Evolutionary conservation across 2,329 filamentous ascomycete genomes (phyloP), one percentile per base, ranked within the genome.

Genomic region (Curvularia lunata): DNA sequence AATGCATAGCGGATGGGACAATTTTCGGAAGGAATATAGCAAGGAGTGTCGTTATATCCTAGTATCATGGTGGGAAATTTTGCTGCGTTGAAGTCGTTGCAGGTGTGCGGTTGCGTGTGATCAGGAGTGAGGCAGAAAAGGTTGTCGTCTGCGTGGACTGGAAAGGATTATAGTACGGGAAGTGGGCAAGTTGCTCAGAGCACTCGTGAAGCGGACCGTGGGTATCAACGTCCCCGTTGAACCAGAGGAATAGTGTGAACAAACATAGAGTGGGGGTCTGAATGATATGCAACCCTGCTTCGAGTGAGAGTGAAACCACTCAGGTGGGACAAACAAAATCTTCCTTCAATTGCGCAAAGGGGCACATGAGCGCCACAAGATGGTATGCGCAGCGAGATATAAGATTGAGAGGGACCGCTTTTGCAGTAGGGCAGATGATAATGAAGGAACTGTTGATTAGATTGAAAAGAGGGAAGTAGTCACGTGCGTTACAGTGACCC

Each of bases 1-100:
- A 79, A 79, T 19, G 75, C 78, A 7, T 67, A 51, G 18, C 71
- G 63, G 18, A 81, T 66, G 3, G 76, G 73, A 61, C 80, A 82
- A 49, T 70, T 72, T 5, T 65, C 66, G 16, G 77, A 64, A 7
- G 77, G 79, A 58, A 76, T 79, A 21, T 58, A 56, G 25, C 55
- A 58, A 2, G 9, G 30, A 19, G 23, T 30, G 27, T 70, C 67
- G 28, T 69, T 64, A 32, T 9, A 25, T 25, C 54, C 48, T 16
- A 21, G 8, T 2, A 47, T 41, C 49, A 57, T 57, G 49, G 25
- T 55, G 19, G 34, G 19, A 38, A 9, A 42, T 42, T 10, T 30
- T 12, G 16, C 21, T 21, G 8, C 34, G 25, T 40, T 6, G 13
- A 7, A 34, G 43, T 38, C 9, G 23, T 34, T 5, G 10, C 34